Evolutionary conservation across 2,329 filamentous ascomycete species (phyloP).

Genomic region (Teratosphaeria epicoccoides): DNA sequence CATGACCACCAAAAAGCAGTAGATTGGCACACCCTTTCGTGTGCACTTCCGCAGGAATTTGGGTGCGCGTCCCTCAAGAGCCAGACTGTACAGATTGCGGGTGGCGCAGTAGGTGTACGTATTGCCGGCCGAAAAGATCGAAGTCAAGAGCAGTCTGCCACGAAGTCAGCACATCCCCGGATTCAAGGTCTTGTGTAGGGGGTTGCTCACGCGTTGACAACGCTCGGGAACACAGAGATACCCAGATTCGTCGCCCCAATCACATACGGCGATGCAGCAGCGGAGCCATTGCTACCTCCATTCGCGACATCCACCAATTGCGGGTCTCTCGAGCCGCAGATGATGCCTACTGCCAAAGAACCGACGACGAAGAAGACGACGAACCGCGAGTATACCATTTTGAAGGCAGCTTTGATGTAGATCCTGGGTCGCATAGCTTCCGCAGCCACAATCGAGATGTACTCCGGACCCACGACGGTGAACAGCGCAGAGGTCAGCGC

Average conservation of each 20-base stretch:
- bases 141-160: conserved; percentile 25
- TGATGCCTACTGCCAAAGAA: conserved; percentile 35
- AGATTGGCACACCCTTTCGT: conserved; percentile 51
- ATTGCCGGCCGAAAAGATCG: conserved; percentile 47
- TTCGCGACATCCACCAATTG: conserved; percentile 14
- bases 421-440: conserved; percentile 37
- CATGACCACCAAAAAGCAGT: conserved; percentile 42
- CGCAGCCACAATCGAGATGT: conserved; percentile 39
- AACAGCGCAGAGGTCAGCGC: conserved; percentile 32
- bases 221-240: conserved; percentile 31
- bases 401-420: conserved; percentile 38
- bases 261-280: conserved; percentile 18
- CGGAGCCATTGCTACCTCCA: conserved; percentile 7
- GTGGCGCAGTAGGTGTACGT: conserved; percentile 46
- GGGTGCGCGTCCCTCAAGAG: conserved; percentile 44
- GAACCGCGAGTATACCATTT: conserved; percentile 38
- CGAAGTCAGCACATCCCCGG: neutral
- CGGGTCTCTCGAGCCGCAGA: conserved; percentile 25
- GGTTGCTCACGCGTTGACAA: conserved; percentile 15
- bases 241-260: conserved; percentile 29
- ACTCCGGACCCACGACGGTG: conserved; percentile 38
- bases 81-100: conserved; percentile 43
- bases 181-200: neutral
- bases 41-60: conserved; percentile 49
- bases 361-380: conserved; percentile 38